Base-by-base conservation (phyloP, 2,329 filamentous ascomycete species). In the Scedosporium apiospermum region DNA sequence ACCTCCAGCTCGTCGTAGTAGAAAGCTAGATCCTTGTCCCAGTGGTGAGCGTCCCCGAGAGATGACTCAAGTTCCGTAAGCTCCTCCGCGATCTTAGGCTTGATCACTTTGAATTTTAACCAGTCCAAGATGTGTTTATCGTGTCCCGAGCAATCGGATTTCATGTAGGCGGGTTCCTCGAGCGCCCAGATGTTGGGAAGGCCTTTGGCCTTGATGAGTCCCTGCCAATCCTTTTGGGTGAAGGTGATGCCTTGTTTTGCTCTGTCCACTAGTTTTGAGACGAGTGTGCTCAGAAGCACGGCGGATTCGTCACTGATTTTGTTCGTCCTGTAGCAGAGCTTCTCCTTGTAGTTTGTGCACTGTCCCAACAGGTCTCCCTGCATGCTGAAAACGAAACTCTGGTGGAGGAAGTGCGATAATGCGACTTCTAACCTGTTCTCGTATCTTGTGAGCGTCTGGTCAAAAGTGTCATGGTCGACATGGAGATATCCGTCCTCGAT, bases 261-360 rank as follows among this genome's bases (percentile, higher is more conserved):
- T 65, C 83, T 78, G 65, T 88, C 86, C 2, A 88, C 82, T 0
- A 88, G 73, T 0, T 78, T 72, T 21, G 78, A 76, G 1, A 83
- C 78, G 0, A 86, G 72, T 0, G 76, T 77, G 63, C 83, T 83
- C 4, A 88, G 73, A 0, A 73, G 67, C 0, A 82, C 69, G 0
- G 82, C 83, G 3, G 75, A 70, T 0, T 71, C 61, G 10, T 79
- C 71, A 3, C 71, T 71, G 42, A 87, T 82, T 0, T 72, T 77
- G 23, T 82, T 80, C 12, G 80, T 77, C 12, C 79, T 76, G 64
- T 92, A 91, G 41, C 82, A 85, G 0, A 87, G 72, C 3, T 74
- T 77, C 60, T 90, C 86, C 64, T 89, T 88, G 69, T 80, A 84
- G 4, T 77, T 80, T 0, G 89, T 93, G 62, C 83, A 86, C 0